Conservation (phyloP, 2,329 filamentous ascomycete species). For the Alternaria alternata region DNA sequence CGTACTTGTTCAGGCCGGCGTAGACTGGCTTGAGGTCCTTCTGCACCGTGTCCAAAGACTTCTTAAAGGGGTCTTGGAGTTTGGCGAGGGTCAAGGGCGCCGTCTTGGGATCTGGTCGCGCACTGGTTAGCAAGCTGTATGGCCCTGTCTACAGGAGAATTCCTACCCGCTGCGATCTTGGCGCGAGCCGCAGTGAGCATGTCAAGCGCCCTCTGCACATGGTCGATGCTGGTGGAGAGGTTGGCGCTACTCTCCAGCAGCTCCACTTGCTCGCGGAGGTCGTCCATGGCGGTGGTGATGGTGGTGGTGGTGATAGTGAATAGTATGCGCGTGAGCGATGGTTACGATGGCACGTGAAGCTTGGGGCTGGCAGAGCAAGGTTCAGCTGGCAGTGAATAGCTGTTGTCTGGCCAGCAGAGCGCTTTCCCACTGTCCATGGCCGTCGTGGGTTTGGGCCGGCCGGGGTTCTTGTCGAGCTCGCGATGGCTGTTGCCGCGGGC, state of each 20-base stretch:
- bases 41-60: conserved; percentile 80
- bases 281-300: conserved; percentile 60
- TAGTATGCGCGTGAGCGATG: not conserved
- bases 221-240: conserved; percentile 73
- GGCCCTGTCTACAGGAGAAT: not conserved
- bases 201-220: conserved; percentile 85
- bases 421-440: conserved; percentile 33
- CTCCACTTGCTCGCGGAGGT: conserved; percentile 76
- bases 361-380: not conserved
- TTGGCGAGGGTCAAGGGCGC: conserved; percentile 80
- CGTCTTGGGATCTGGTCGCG: conserved; percentile 67
- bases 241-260: conserved; percentile 74
- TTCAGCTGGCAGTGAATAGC: conserved; percentile 7
- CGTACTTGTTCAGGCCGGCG: conserved; percentile 81
- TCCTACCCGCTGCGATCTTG: conserved; percentile 69
- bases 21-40: conserved; percentile 84
- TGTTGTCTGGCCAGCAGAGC: conserved; percentile 28
- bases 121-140: conserved; percentile 23
- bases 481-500: conserved; percentile 18
- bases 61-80: conserved; percentile 84
- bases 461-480: conserved; percentile 19
- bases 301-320: conserved; percentile 41
- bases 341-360: conserved; percentile 13
- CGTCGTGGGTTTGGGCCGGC: conserved; percentile 25
- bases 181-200: conserved; percentile 77